Conservation (phyloP, 306 rosid genomes). For the Carpinus viminea region DNA sequence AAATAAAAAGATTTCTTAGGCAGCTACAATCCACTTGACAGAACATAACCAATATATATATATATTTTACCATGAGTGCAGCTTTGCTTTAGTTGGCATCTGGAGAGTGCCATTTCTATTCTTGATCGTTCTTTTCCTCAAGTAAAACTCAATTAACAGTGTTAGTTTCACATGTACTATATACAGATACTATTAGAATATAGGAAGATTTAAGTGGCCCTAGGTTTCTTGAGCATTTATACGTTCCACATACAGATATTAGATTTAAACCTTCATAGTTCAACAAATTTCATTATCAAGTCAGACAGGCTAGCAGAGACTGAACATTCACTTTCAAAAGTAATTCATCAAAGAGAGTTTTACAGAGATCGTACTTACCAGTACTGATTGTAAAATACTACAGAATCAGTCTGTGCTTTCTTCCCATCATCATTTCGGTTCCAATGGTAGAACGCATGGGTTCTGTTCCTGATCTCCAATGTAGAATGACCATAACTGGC, state of each 20-base stretch:
- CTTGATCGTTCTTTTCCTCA: too few species aligned
- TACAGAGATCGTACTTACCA: slow-evolving; percentile 54
- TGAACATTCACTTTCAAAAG: not conserved
- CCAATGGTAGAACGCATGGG: slow-evolving; percentile 93
- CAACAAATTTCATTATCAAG: not conserved
- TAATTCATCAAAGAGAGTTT: not conserved
- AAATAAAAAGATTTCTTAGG: not conserved
- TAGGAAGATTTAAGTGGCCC: not conserved
- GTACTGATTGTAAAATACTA: slow-evolving; percentile 78
- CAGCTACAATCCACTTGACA: not conserved
- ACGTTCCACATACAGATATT: not conserved
- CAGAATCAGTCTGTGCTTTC: slow-evolving; percentile 64
- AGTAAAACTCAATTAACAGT: not conserved
- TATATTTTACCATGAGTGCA: not conserved
- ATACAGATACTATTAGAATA: not conserved
- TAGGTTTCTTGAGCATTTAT: not conserved
- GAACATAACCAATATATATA: not conserved
- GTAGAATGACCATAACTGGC: slow-evolving; percentile 98
- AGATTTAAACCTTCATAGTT: not conserved
- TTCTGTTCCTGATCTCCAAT: slow-evolving; percentile 74
- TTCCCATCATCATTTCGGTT: slow-evolving; percentile 96
- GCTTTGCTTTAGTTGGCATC: not conserved
- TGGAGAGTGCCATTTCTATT: not conserved
- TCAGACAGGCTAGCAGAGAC: not conserved
- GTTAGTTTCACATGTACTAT: not conserved